Base-by-base conservation (phyloP, 495 filamentous ascomycete genomes). In the Peziza echinospora region DNA sequence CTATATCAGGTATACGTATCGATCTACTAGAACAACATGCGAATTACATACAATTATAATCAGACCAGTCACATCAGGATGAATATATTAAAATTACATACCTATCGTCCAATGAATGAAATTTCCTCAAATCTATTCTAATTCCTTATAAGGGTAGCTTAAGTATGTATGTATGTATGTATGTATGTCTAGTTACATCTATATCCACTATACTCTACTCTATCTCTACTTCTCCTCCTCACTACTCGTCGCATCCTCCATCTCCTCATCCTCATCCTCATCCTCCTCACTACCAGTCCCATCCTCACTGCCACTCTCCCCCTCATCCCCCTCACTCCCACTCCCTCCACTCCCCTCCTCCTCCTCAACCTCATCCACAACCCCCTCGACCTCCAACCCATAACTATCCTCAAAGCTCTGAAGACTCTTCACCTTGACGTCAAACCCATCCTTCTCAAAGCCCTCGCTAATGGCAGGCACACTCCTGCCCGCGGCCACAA, bases 341-440 rank as follows among this genome's bases (percentile, higher is more conserved):
- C 79, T 76, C 1, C 71, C 78, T 2, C 74, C 75, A 16, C 70
- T 76, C 8, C 62, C 68, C 1, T 13, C 30, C 62, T 80, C 72
- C 0, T 76, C 74, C 0, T 76, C 75, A 4, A 78, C 72, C 0
- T 71, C 76, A 16, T 80, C 77, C 1, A 72, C 78, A 2, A 74
- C 75, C n/a, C 70, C 76, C 8, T 62, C 68, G 0, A 37, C 30
- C 62, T 80, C 72, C 23, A 94, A 61, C 5, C 87, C 89, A 62
- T 97, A 97, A 60, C 84, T 83, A 54, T 93, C 84, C 59, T 91
- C 75, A 60, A 92, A 96, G 47, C 76, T 71, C 46, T 77, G 74
- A 41, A 96, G 66, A n/a, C 73, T 57, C 54, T 80, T 76, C 22
- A 84, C 68, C 47, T 79, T 67, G 0, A 82, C 78, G 50, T 75